phyloP scores from a whole-genome alignment of 2,329 filamentous ascomycete species.

The Colletotrichum ledebouriae region DNA sequence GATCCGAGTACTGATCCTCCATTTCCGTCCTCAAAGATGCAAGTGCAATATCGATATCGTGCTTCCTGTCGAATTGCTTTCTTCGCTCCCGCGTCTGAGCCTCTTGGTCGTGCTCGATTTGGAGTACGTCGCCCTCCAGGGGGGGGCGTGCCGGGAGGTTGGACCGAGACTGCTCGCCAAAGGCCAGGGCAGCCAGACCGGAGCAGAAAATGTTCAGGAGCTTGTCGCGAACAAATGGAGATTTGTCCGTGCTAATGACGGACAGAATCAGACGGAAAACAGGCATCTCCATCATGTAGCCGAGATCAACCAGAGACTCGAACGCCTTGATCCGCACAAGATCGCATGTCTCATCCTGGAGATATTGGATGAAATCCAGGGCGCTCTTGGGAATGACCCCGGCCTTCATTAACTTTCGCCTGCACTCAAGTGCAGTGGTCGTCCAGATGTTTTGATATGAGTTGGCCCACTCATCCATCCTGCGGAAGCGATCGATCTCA shows the following conservation, averaged over 20 bases:
- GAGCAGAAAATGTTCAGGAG: conserved; percentile 71
- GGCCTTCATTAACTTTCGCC: conserved; percentile 73
- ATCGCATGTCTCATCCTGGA: conserved; percentile 74
- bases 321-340: conserved; percentile 76
- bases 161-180: conserved; percentile 69
- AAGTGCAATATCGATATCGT: conserved; percentile 71
- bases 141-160: conserved; percentile 43
- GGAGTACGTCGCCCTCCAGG: conserved; percentile 51
- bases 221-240: conserved; percentile 72
- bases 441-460: conserved; percentile 79
- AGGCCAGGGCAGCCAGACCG: conserved; percentile 73
- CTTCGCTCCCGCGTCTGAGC: conserved; percentile 71
- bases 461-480: conserved; percentile 77
- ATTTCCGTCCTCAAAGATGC: conserved; percentile 59
- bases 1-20: conserved; percentile 56
- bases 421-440: conserved; percentile 71
- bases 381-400: conserved; percentile 68
- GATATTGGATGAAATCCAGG: conserved; percentile 72
- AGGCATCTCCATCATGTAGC: conserved; percentile 66
- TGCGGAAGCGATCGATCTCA: conserved; percentile 75
- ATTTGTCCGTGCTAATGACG: conserved; percentile 71
- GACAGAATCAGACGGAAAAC: conserved; percentile 70
- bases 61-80: conserved; percentile 74
- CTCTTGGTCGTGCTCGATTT: conserved; percentile 52
- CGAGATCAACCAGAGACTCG: conserved; percentile 74